Base-by-base conservation (phyloP, 108 stramenopile genomes). In the Skeletonema marinoi region DNA sequence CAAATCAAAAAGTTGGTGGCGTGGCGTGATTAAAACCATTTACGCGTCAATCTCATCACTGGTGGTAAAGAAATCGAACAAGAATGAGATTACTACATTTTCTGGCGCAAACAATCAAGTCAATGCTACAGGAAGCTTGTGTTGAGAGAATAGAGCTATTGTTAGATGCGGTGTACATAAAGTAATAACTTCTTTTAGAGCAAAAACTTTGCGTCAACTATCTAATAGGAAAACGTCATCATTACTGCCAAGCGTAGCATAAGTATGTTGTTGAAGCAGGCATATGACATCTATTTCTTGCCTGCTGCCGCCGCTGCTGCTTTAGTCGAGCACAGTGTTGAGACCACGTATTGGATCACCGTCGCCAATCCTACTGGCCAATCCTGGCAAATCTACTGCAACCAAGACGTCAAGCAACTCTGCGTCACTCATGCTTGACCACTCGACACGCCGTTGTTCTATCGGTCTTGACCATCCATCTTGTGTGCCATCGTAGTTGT, bases 301-400 rank as follows among this genome's bases (percentile, higher is more conserved):
- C n/a, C 48, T 17, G 48, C n/a, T 50, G 48, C 48, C n/a, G 29
- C 36, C 0, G 21, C 44, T 19, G 71, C 72, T 90, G 19, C 74
- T 35, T 88, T 92, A 95, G 74, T 93, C 87, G 10, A 81, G 32
- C 17, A 86, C 81, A 2, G 80, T 51, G 64, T 81, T 74, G 13
- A 88, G 63, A 1, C 87, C 87, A 4, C 61, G 46, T 41, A 70
- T 38, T 11, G 83, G 72, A 70, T 85, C 81, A 3, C 84, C 86
- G 33, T 81, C 70, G 16, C 89, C 93, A 16, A 78, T 58, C 58
- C 85, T 59, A 21, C 38, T 62, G 4, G 90, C 86, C 25, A 87
- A 68, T 30, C 68, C 58, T 19, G 80, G 73, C 31, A 91, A 71
- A 48, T 87, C 85, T 2, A 92, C 87, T 16, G 58, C 44, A 14